Base-by-base conservation (phyloP, 129 eudicot genomes). In the Centrapalus pauciflorus region DNA sequence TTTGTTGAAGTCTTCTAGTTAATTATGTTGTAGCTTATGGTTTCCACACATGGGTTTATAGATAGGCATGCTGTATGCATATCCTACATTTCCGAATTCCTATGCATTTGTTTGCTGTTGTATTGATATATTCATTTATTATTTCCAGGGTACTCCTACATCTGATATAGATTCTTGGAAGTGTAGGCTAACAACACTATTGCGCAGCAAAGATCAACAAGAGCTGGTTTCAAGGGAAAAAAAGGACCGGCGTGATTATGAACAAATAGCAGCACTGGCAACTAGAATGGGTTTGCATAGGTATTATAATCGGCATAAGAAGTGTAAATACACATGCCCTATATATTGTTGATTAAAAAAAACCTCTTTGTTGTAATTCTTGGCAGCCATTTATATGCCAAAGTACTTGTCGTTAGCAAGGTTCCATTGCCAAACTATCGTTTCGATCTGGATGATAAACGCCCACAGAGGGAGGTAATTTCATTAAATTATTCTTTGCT, bases 391-490 rank as follows among this genome's bases (percentile, higher is more conserved):
- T 75, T 87, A 61, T 94, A 94, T 76, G 49, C 75, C 49, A 94
- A 84, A 86, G 97, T 89, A 24, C 82, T 94, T 54, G 97, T 89
- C 27, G 81, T 89, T 62, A 94, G 99, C 79, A 94, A 94, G 78
- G 82, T 73, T 46, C 99, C 95, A 14, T 76, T 94, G 77, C 99
- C 99, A 26, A 89, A 94, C 81, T 94, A 94, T 67, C 83, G 99
- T 21, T 84, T 82, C 79, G 99, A 94, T 77, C 82, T 94, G 65
- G 99, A 94, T 61, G 99, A 94, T 71, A 94, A 80, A 80, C 97
- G 99, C 29, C 99, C 99, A 1, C 97, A 80, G 69, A 84, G 99
- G 68, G 99, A 94, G 97, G 98, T 88, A 81, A 20, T 35, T 49
- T 66, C 37, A n/a, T 73, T 8, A 7, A 55, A 32, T 66, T 33